Percentiles rank a stretch among this genome's conserved stretches.
Conservation (phyloP, 257 asterid genomes). For the Gentiana straminea region DNA sequence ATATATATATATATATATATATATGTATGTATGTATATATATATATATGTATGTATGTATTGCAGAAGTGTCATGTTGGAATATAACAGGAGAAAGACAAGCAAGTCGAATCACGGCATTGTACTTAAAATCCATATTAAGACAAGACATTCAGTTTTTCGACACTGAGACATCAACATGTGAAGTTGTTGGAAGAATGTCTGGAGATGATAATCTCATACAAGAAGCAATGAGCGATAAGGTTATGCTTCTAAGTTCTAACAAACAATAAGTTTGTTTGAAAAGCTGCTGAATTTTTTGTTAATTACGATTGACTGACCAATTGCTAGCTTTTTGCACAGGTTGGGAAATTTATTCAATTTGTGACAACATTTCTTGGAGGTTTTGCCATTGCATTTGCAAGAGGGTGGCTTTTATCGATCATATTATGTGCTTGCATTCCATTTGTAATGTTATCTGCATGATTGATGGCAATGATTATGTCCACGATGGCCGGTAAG, state of each 20-base stretch:
- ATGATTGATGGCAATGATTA: constrained; percentile 29
- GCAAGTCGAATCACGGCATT: constrained; percentile 37
- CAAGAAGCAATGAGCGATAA: constrained; percentile 90
- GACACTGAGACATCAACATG: constrained; percentile 44
- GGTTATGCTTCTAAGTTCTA: constrained; percentile 15
- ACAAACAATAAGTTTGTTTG: neutral
- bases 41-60: neutral
- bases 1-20: too few relatives aligned
- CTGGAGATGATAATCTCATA: constrained; percentile 42
- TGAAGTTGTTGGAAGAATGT: constrained; percentile 39
- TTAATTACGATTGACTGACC: neutral
- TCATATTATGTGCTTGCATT: constrained; percentile 32
- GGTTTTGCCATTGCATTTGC: constrained; percentile 47
- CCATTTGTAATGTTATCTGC: constrained; percentile 32
- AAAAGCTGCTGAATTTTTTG: neutral
- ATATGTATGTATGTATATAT: too few relatives aligned
- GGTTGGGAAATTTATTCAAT: constrained; percentile 58
- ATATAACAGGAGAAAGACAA: constrained; percentile 44
- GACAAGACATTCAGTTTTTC: constrained; percentile 44
- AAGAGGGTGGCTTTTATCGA: constrained; percentile 54
- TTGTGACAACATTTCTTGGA: constrained; percentile 40
- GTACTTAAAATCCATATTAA: constrained; percentile 37
- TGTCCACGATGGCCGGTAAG: constrained; percentile 43
- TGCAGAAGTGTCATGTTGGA: constrained; percentile 53
- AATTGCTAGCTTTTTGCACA: constrained; percentile 4